These are phyloP conservation scores for Butyriboletus loyo DNA, from an alignment of 768 basidiomycete species.

Conservation along the genomic window DNA sequence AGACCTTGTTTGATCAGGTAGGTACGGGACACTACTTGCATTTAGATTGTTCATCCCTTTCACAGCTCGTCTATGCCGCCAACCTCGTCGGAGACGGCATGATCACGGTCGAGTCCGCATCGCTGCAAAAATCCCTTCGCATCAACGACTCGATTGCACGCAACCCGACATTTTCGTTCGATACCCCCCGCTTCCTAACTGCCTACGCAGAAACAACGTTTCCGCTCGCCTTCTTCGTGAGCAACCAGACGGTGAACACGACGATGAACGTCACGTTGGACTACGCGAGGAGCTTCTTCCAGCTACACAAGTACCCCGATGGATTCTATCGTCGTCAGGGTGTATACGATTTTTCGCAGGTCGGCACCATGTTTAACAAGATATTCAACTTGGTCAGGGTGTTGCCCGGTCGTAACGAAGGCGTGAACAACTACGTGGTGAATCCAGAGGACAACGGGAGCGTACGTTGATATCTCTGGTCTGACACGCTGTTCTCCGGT, in stretches of 20 bases:
- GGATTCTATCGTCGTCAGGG: slow-evolving; percentile 19
- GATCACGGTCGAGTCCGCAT: slow-evolving; percentile 21
- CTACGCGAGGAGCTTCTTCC: slow-evolving; percentile 19
- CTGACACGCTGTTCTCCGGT: neutral
- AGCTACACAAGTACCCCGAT: slow-evolving; percentile 14
- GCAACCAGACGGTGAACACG: slow-evolving; percentile 10
- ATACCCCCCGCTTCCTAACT: slow-evolving; percentile 17
- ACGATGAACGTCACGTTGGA: slow-evolving; percentile 15
- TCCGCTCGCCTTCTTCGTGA: slow-evolving; percentile 26
- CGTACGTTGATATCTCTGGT: slow-evolving; percentile 5
- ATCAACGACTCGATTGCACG: slow-evolving; percentile 27
- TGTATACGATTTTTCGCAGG: slow-evolving; percentile 5
- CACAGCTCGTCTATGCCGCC: slow-evolving; percentile 16
- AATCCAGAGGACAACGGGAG: slow-evolving; percentile 13
- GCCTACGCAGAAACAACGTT: slow-evolving; percentile 23
- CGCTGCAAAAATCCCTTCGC: slow-evolving; percentile 19
- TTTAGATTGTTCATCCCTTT: neutral
- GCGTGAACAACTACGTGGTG: slow-evolving; percentile 15
- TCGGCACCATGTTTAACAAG: slow-evolving; percentile 4
- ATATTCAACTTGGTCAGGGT: slow-evolving; percentile 3
- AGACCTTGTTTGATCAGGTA: slow-evolving; percentile 23
- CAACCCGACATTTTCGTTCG: slow-evolving; percentile 24
- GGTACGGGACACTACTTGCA: neutral
- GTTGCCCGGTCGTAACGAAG: slow-evolving; percentile 16
- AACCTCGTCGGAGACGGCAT: slow-evolving; percentile 17